Percentiles rank a stretch among this genome's conserved stretches.
Conservation (phyloP, 176 grass and related monocot species). For the Cocos nucifera region DNA sequence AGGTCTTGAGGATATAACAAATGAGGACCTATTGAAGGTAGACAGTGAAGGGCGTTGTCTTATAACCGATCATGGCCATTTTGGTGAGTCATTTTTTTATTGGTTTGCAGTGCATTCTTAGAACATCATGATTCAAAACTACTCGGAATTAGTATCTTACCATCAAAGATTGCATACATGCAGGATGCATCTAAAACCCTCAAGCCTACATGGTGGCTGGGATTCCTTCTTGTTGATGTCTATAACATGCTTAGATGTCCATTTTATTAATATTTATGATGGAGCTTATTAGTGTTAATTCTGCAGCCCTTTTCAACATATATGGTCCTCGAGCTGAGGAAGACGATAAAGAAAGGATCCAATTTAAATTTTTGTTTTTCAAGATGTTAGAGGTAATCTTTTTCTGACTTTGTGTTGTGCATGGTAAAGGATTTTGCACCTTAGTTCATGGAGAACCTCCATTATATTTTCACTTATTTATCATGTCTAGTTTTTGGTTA, state of each 20-base stretch:
- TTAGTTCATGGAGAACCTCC: too few relatives aligned
- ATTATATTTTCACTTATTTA: too few relatives aligned
- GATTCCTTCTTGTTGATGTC: neutral
- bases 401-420: neutral
- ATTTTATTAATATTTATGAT: slow-evolving; percentile 1
- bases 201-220: too few relatives aligned
- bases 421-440: too few relatives aligned
- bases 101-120: neutral
- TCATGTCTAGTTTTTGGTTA: too few relatives aligned
- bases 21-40: slow-evolving; percentile 57
- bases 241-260: slow-evolving; percentile 8
- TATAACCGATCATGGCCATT: slow-evolving; percentile 91
- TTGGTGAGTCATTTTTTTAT: slow-evolving; percentile 34
- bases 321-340: slow-evolving; percentile 76
- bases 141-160: too few relatives aligned
- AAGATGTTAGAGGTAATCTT: slow-evolving; percentile 70
- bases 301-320: slow-evolving; percentile 88
- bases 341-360: slow-evolving; percentile 65
- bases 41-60: slow-evolving; percentile 84
- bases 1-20: slow-evolving; percentile 56
- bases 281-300: slow-evolving; percentile 8
- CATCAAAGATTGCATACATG: too few relatives aligned
- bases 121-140: too few relatives aligned
- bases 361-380: slow-evolving; percentile 88
- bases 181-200: too few relatives aligned